Conservation (phyloP, 805 yeast species). For the Grigorovia jiainica region DNA sequence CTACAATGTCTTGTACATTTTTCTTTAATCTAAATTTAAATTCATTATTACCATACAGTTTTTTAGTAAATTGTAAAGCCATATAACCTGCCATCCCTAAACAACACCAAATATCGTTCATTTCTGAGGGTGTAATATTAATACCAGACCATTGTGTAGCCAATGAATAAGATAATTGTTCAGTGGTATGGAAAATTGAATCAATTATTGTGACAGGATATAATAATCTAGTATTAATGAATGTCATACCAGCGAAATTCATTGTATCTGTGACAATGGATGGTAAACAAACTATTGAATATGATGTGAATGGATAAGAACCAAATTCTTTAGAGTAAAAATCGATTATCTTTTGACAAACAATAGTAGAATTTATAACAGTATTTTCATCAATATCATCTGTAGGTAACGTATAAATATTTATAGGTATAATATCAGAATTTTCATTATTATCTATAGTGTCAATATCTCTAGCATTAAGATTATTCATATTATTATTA, state of each 20-base stretch:
- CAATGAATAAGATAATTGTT: slow-evolving; percentile 54
- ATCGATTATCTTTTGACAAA: slow-evolving; percentile 70
- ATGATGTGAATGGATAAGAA: slow-evolving; percentile 83
- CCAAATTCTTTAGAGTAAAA: slow-evolving; percentile 83
- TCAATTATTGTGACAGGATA: slow-evolving; percentile 72
- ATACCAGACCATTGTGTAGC: slow-evolving; percentile 93
- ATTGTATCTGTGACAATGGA: slow-evolving; percentile 40
- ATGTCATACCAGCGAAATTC: slow-evolving; percentile 50
- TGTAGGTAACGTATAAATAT: slow-evolving; percentile 56
- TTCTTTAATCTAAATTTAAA: slow-evolving; percentile 61
- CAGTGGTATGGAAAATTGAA: slow-evolving; percentile 64
- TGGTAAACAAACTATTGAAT: slow-evolving; percentile 64
- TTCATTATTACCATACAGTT: slow-evolving; percentile 76
- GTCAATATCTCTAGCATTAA: slow-evolving; percentile 26
- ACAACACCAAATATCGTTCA: slow-evolving; percentile 83
- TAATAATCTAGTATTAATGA: slow-evolving; percentile 55
- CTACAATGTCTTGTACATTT: slow-evolving; percentile 56
- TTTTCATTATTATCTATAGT: slow-evolving; percentile 29
- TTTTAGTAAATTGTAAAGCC: slow-evolving; percentile 61
- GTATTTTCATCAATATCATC: slow-evolving; percentile 32
- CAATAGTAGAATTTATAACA: slow-evolving; percentile 65
- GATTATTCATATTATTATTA: slow-evolving; percentile 2
- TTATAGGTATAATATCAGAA: slow-evolving; percentile 41
- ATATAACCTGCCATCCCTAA: slow-evolving; percentile 78
- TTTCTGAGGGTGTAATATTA: slow-evolving; percentile 70